These are phyloP conservation scores for Tetrapisispora fleetii DNA, from an alignment of 805 yeast species.

Conservation along the genomic window DNA sequence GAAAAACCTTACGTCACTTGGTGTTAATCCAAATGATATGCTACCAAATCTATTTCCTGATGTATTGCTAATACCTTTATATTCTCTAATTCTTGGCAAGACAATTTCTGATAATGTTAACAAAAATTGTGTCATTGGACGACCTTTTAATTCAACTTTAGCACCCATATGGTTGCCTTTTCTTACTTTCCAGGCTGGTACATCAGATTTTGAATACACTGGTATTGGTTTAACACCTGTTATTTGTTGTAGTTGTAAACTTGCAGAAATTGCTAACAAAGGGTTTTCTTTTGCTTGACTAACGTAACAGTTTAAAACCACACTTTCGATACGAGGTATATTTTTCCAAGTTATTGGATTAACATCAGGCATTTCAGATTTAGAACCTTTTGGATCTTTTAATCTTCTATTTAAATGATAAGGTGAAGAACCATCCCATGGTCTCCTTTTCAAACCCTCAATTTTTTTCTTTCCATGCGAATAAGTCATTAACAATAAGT, in stretches of 20 bases:
- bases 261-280: constrained; percentile 66
- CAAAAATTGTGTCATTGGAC: constrained; percentile 76
- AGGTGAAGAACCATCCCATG: constrained; percentile 83
- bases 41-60: constrained; percentile 84
- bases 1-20: constrained; percentile 69
- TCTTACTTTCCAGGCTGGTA: constrained; percentile 78
- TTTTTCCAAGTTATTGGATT: constrained; percentile 56
- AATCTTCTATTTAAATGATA: constrained; percentile 78
- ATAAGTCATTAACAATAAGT: constrained; percentile 68
- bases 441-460: constrained; percentile 62
- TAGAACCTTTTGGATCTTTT: constrained; percentile 66
- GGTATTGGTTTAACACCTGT: constrained; percentile 81
- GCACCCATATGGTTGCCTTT: constrained; percentile 90
- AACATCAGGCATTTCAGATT: constrained; percentile 65
- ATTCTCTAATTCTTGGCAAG: constrained; percentile 84
- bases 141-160: constrained; percentile 64
- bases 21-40: constrained; percentile 71
- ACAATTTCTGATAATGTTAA: constrained; percentile 84
- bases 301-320: constrained; percentile 69
- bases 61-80: constrained; percentile 61
- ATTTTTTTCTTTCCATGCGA: constrained; percentile 48
- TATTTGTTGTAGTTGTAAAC: constrained; percentile 78
- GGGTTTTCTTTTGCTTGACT: constrained; percentile 60
- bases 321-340: constrained; percentile 60
- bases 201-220: constrained; percentile 66